A percentile compares a stretch with the other conserved stretches of the same genome.
Conservation (phyloP, 176 grass and related monocot species). For the Ananas comosus region DNA sequence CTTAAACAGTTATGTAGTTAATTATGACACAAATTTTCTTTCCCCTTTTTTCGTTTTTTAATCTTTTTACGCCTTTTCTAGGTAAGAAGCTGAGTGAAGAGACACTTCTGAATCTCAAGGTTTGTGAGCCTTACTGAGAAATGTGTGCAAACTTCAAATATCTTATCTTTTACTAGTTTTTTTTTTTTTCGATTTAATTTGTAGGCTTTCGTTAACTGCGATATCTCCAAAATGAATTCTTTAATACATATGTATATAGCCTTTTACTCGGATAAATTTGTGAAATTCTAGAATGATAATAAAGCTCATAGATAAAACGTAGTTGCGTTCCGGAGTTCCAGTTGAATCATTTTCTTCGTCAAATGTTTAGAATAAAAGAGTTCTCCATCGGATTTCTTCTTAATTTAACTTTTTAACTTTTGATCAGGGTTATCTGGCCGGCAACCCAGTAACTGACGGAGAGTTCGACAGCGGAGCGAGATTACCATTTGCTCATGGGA, state of each 20-base stretch:
- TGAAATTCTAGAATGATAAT: too few species aligned
- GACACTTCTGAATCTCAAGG: slow-evolving; percentile 41
- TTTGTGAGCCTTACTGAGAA: slow-evolving; percentile 6
- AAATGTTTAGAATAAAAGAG: background rate
- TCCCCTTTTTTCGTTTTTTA: background rate
- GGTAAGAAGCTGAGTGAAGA: slow-evolving; percentile 19
- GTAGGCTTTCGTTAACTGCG: too few species aligned
- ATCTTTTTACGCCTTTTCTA: background rate
- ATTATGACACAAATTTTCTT: background rate
- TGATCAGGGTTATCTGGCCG: slow-evolving; percentile 51
- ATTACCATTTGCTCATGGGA: slow-evolving; percentile 49
- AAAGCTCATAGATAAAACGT: too few species aligned
- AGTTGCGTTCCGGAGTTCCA: too few species aligned
- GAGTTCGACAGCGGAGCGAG: slow-evolving; percentile 24
- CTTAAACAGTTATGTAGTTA: too few species aligned
- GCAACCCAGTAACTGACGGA: slow-evolving; percentile 46
- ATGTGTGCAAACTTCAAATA: background rate
- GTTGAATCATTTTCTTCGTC: too few species aligned
- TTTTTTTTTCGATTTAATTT: background rate
- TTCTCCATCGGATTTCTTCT: background rate
- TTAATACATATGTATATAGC: too few species aligned
- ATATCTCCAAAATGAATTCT: too few species aligned
- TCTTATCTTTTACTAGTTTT: background rate
- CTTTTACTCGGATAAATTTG: too few species aligned
- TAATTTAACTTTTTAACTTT: background rate